phyloP scores from a whole-genome alignment of 1,139 yeast species.

The Yamadazyma songkhlaensis region DNA sequence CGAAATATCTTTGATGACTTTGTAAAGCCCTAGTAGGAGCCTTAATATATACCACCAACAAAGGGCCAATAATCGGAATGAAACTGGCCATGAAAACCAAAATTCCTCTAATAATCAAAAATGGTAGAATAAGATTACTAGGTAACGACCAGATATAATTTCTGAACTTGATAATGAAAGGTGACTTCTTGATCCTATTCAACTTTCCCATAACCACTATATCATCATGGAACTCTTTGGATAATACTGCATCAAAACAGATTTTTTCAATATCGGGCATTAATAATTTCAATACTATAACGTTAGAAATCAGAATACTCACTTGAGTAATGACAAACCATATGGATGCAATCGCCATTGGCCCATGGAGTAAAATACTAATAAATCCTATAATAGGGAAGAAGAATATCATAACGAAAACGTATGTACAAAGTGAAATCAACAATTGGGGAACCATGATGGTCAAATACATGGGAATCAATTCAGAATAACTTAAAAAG shows the following conservation, averaged over 20 bases:
- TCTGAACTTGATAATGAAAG: constrained; percentile 24
- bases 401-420: constrained; percentile 33
- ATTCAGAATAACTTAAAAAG: constrained; percentile 39
- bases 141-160: constrained; percentile 23
- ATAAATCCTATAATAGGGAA: constrained; percentile 50
- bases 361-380: constrained; percentile 50
- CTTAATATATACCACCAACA: constrained; percentile 48
- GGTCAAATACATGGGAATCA: constrained; percentile 52
- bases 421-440: constrained; percentile 41
- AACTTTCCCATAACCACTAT: constrained; percentile 46
- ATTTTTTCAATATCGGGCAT: constrained; percentile 55
- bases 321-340: constrained; percentile 54
- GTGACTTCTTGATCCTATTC: constrained; percentile 36
- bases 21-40: constrained; percentile 59
- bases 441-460: constrained; percentile 51
- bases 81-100: constrained; percentile 39
- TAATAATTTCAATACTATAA: constrained; percentile 47
- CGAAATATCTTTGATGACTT: constrained; percentile 59
- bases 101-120: constrained; percentile 24
- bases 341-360: constrained; percentile 52
- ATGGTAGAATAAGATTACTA: constrained; percentile 22
- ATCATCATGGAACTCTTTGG: constrained; percentile 47
- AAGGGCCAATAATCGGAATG: constrained; percentile 64
- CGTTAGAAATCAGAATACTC: constrained; percentile 48
- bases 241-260: constrained; percentile 58